Conservation (phyloP, 2,329 filamentous ascomycete species). For the Cephalotrichum gorgonifer region DNA sequence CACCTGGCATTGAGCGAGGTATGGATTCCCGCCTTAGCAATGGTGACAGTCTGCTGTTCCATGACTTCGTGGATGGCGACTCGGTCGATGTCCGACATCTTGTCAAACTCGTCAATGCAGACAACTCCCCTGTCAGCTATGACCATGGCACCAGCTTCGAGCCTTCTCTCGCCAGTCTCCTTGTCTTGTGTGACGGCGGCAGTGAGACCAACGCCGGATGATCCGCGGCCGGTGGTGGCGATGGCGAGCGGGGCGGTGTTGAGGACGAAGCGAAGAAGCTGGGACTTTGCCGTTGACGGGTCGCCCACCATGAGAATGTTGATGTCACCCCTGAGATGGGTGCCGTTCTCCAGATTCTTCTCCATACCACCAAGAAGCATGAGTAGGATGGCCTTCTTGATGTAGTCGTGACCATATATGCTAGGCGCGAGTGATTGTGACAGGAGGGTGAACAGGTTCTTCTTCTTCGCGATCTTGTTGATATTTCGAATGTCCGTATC, state of each 20-base stretch:
- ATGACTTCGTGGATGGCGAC: slow-evolving; percentile 99
- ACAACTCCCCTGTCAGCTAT: slow-evolving; percentile 94
- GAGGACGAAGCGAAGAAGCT: slow-evolving; percentile 88
- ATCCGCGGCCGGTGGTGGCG: slow-evolving; percentile 91
- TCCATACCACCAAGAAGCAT: slow-evolving; percentile 95
- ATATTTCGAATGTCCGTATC: slow-evolving; percentile 98
- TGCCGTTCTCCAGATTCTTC: slow-evolving; percentile 97
- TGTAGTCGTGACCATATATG: slow-evolving; percentile 93
- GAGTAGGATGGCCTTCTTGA: slow-evolving; percentile 93
- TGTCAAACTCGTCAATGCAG: slow-evolving; percentile 98
- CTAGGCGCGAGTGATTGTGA: slow-evolving; percentile 92
- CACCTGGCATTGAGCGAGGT: slow-evolving; percentile 94
- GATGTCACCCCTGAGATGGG: slow-evolving; percentile 95
- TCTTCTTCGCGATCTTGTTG: slow-evolving; percentile 93
- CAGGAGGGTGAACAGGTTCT: slow-evolving; percentile 82
- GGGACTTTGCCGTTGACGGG: slow-evolving; percentile 97
- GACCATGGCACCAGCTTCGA: slow-evolving; percentile 98
- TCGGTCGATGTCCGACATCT: slow-evolving; percentile 97
- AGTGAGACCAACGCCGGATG: slow-evolving; percentile 93
- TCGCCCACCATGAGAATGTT: slow-evolving; percentile 99
- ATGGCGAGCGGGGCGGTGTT: slow-evolving; percentile 96
- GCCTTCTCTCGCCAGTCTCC: slow-evolving; percentile 86
- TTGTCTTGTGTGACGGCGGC: slow-evolving; percentile 95
- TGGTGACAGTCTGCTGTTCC: slow-evolving; percentile 99
- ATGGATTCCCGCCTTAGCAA: slow-evolving; percentile 96